These are phyloP conservation scores for Euryodendron excelsum DNA, from an alignment of 148 eudicot species.

Conservation along the genomic window DNA sequence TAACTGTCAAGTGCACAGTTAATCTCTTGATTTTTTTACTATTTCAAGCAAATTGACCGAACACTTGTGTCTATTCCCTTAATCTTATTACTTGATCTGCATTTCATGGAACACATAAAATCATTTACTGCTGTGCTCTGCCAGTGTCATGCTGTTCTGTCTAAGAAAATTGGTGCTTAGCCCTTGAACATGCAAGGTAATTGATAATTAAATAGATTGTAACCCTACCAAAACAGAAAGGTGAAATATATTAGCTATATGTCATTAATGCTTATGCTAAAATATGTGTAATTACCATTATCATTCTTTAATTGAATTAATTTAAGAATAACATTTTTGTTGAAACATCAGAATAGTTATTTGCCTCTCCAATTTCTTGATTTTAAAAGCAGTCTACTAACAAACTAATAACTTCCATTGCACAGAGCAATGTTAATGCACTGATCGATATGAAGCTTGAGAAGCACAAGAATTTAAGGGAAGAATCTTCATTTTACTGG, in stretches of 20 bases:
- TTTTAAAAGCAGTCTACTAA: neutral
- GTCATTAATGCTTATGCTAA: neutral
- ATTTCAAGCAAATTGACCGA: too few species aligned
- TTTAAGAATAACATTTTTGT: neutral
- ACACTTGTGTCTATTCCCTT: too few species aligned
- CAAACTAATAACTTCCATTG: neutral
- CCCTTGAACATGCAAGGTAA: too few species aligned
- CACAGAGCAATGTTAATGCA: constrained; percentile 80
- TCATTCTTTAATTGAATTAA: neutral
- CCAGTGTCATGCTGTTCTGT: neutral
- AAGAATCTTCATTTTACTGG: constrained; percentile 86
- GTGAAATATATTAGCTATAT: neutral
- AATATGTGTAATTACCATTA: neutral
- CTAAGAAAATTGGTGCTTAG: neutral
- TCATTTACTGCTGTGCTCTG: neutral
- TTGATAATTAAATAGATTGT: neutral
- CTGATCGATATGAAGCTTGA: constrained; percentile 94
- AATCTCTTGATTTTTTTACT: too few species aligned
- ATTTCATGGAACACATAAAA: neutral
- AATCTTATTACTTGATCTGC: neutral
- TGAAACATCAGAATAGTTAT: neutral
- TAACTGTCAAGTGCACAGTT: too few species aligned
- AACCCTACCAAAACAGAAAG: neutral
- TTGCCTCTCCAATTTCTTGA: constrained; percentile 1
- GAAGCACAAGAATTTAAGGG: constrained; percentile 92